A percentile compares a stretch with the other conserved stretches of the same genome.
Conservation (phyloP, 768 basidiomycete species). For the Boletus vinaceobasis region DNA sequence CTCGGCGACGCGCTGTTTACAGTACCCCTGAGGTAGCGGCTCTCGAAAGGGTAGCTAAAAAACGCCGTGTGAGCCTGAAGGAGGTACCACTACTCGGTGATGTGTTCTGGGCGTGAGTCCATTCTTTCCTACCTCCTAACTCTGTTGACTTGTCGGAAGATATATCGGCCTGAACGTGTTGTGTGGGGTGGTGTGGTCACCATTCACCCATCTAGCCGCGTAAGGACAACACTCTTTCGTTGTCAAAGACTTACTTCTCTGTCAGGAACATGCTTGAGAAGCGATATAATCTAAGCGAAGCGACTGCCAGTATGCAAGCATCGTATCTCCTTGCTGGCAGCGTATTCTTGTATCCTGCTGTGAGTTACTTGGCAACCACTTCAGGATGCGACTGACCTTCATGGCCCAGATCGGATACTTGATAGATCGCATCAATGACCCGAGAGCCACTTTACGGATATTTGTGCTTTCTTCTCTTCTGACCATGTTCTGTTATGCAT, state of each 20-base stretch:
- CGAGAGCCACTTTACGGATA: constrained; percentile 56
- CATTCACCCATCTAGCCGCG: constrained; percentile 76
- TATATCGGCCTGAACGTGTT: constrained; percentile 75
- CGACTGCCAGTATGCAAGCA: constrained; percentile 57
- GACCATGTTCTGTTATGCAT: constrained; percentile 59
- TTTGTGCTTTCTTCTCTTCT: constrained; percentile 55
- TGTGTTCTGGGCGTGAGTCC: constrained; percentile 70
- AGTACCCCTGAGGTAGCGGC: constrained; percentile 57
- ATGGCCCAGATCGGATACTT: constrained; percentile 55
- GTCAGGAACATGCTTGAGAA: constrained; percentile 68
- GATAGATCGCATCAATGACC: constrained; percentile 56
- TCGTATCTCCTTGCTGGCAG: constrained; percentile 72
- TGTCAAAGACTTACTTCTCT: not conserved
- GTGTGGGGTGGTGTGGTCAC: constrained; percentile 75
- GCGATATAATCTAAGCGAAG: constrained; percentile 59
- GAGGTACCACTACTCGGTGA: constrained; percentile 69
- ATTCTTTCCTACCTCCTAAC: not conserved
- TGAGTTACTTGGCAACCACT: constrained; percentile 31
- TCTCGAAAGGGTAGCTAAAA: constrained; percentile 61
- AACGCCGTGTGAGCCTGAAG: constrained; percentile 55
- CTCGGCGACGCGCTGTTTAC: constrained; percentile 41
- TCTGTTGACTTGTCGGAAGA: constrained; percentile 32
- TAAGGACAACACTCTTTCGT: constrained; percentile 33
- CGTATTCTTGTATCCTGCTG: constrained; percentile 65
- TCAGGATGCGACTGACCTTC: not conserved